These are phyloP conservation scores for Pyrenopolyporus hunteri DNA, from an alignment of 495 filamentous ascomycete genomes.

Conservation along the genomic window DNA sequence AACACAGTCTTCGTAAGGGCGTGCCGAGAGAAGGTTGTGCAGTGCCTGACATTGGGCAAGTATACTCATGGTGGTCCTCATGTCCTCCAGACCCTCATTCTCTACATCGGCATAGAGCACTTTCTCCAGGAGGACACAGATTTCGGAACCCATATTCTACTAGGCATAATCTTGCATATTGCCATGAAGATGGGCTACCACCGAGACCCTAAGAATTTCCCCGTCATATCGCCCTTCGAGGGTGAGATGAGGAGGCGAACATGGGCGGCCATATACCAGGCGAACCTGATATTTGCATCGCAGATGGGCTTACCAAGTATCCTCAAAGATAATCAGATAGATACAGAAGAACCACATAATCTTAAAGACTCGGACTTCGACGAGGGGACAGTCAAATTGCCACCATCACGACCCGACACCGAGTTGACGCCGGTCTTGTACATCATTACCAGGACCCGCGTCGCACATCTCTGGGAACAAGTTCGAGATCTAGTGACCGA, in stretches of 20 bases:
- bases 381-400: constrained; percentile 43
- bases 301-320: constrained; percentile 50
- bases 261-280: constrained; percentile 47
- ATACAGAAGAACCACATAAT: constrained; percentile 53
- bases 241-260: constrained; percentile 44
- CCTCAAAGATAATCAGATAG: constrained; percentile 41
- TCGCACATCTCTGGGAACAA: constrained; percentile 50
- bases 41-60: constrained; percentile 44
- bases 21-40: constrained; percentile 44
- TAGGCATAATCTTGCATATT: constrained; percentile 45
- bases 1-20: constrained; percentile 1
- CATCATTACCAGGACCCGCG: constrained; percentile 47
- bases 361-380: constrained; percentile 53
- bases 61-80: constrained; percentile 45
- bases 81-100: constrained; percentile 44
- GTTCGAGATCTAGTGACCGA: constrained; percentile 48
- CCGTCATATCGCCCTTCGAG: constrained; percentile 50
- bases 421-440: constrained; percentile 48
- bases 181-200: constrained; percentile 64
- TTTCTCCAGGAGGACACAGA: constrained; percentile 38
- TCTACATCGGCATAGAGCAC: constrained; percentile 42
- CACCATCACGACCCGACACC: constrained; percentile 44
- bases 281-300: constrained; percentile 30
- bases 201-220: constrained; percentile 59
- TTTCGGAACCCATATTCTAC: constrained; percentile 41